Evolutionary conservation across 2,329 filamentous ascomycete species (phyloP), one percentile per base, ranked within the genome.

Genomic region (Hortaea werneckii): DNA sequence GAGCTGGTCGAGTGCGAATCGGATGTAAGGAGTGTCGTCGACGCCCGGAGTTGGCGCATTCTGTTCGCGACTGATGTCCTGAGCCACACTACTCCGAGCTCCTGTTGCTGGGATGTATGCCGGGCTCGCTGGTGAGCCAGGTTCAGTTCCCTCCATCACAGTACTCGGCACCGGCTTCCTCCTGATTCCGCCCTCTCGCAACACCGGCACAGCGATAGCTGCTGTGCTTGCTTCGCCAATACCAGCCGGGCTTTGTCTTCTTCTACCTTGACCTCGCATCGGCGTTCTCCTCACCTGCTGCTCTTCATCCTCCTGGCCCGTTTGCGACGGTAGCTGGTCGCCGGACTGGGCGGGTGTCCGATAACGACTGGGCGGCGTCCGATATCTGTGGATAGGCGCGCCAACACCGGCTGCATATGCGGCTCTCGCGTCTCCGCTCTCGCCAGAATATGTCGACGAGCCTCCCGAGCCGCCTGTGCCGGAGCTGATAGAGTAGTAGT

Each of bases 11-110:
- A 96, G 79, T 37, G 90, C 89, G 63, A 92, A 94, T 52, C 84
- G 84, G 52, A 95, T 86, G 64, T 89, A 94, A 0, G 87, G 88
- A 6, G 81, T 84, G 59, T 94, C 85, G 58, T 95, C 88, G 35
- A 87, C 72, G 7, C 83, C 86, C 0, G 88, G 88, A 0, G 86
- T 90, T 2, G 74, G 70, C 9, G 72, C 68, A 43, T 68, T 68
- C 40, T 43, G 38, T 42, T 60, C 59, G 10, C 58, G 56, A 35
- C 54, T 51, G 29, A 63, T 52, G 27, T 59, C 59, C 41, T 53
- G 42, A 5, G 59, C 56, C 5, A 56, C 56, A 11, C 59, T 62
- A 51, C 62, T 64, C 35, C 57, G 49, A 6, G 57, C 55, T n/a
- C 40, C 34, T 1, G 49, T 48, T 7, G 54, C 54, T 26, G 50